Evolutionary conservation across 148 eudicot species (phyloP).

Genomic region (Polygonum aviculare): DNA sequence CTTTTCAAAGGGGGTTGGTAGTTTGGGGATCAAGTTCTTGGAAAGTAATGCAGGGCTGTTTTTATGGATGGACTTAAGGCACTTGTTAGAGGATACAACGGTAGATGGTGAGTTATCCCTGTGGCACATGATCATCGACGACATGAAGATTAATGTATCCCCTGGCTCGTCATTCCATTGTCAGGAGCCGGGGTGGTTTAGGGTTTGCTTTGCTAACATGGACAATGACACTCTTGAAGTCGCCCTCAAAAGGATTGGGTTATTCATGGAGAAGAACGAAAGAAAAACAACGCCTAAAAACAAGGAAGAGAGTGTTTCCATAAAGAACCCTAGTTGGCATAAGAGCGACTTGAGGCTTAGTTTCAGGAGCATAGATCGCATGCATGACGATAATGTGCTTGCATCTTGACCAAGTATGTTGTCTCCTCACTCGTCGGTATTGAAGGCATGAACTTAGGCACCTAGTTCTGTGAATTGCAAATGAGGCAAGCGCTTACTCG

Average conservation of each 20-base stretch:
- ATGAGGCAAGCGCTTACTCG: not conserved
- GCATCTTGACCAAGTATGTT: constrained; percentile 25
- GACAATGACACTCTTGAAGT: constrained; percentile 43
- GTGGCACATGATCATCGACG: constrained; percentile 47
- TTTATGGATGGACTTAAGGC: constrained; percentile 68
- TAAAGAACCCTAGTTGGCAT: constrained; percentile 26
- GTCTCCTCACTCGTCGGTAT: constrained; percentile 61
- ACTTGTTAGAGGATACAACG: constrained; percentile 29
- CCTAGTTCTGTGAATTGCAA: not conserved
- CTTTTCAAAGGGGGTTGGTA: constrained; percentile 37
- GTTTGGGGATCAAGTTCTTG: constrained; percentile 49
- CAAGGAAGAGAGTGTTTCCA: not conserved
- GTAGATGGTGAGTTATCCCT: constrained; percentile 38
- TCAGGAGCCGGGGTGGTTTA: constrained; percentile 79
- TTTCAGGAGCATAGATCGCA: constrained; percentile 13
- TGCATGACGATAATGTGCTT: constrained; percentile 26
- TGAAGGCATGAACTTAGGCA: constrained; percentile 40
- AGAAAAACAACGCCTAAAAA: not conserved
- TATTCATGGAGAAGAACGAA: constrained; percentile 27
- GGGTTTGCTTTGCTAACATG: constrained; percentile 79
- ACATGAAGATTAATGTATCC: constrained; percentile 71
- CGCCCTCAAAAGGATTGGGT: constrained; percentile 41
- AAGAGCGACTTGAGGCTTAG: constrained; percentile 41
- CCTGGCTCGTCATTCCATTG: constrained; percentile 75
- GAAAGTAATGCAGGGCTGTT: constrained; percentile 59